Evolutionary conservation across 2,329 filamentous ascomycete genomes (phyloP), one percentile per base, ranked within the genome.

Genomic region (Xylariaceae sp.): DNA sequence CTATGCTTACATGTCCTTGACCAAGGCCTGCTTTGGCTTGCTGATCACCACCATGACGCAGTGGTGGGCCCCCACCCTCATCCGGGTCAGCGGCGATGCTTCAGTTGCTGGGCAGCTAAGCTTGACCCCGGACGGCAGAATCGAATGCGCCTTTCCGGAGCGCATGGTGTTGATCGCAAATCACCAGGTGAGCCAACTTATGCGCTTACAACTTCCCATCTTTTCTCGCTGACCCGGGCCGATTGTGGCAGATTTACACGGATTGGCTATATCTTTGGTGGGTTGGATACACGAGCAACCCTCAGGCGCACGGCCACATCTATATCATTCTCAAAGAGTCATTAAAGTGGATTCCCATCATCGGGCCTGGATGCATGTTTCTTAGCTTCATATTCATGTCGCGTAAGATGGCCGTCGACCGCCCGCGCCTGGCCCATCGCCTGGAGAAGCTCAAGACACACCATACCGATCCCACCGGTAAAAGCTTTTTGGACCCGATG

Each of bases 181-280:
- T 67, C 90, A 95, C 67, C 89, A 94, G 73, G 80, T 84, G 70
- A 49, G 64, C 34, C 3, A n/a, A 37, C 6, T 4, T 49, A 21
- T 26, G 36, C 10, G 26, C 34, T 30, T 32, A 10, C 36, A 42
- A 26, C 26, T 4, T 10, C 39, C 66, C 7, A 18, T 5, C 16
- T 16, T 37, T 36, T 2, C 21, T 68, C 56, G 66, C 61, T 58
- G 48, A 63, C 58, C 32, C 22, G 13, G 9, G 18, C 29, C 21
- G 10, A 42, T 13, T 22, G 21, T 61, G 80, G 32, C 42, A 69
- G 80, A 85, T 95, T 49, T 95, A 95, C 68, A 92, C 89, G 8
- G 89, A 95, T 72, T 95, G 89, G 90, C 72, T 95, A 8, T 95
- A 95, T 68, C 80, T 95, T 7, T 95, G 90, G 90, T 95, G 90